These are phyloP conservation scores for Candida pseudofarinosa DNA, from an alignment of 805 yeast species.

Conservation along the genomic window DNA sequence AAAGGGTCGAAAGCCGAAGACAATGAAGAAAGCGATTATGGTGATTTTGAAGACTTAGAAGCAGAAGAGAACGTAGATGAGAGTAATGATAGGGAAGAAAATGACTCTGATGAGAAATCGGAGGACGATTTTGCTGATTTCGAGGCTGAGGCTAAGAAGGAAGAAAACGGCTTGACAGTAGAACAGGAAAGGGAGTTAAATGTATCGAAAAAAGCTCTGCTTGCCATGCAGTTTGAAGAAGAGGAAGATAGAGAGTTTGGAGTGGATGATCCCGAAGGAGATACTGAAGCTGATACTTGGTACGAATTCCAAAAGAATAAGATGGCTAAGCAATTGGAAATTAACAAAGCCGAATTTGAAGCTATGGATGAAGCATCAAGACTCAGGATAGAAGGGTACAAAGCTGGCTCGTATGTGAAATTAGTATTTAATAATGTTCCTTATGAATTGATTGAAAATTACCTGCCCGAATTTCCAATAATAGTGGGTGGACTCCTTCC, in stretches of 20 bases:
- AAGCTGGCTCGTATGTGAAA: constrained; percentile 92
- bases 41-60: constrained; percentile 56
- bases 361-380: constrained; percentile 75
- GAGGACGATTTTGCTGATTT: constrained; percentile 41
- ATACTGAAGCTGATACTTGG: constrained; percentile 86
- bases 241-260: constrained; percentile 63
- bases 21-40: constrained; percentile 45
- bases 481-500: constrained; percentile 87
- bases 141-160: constrained; percentile 23
- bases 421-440: constrained; percentile 80
- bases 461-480: constrained; percentile 81
- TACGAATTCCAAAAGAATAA: constrained; percentile 95
- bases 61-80: constrained; percentile 20
- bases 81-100: constrained; percentile 39
- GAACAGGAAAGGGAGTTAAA: constrained; percentile 76
- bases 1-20: constrained; percentile 21
- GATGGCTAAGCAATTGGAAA: constrained; percentile 92
- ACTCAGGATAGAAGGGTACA: constrained; percentile 80
- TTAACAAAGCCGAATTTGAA: constrained; percentile 77
- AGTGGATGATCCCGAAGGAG: constrained; percentile 74
- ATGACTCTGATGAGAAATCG: constrained; percentile 24
- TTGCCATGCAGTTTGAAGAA: constrained; percentile 85
- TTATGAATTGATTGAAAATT: constrained; percentile 83
- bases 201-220: constrained; percentile 84
- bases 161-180: constrained; percentile 41